A percentile compares a stretch with the other conserved stretches of the same genome.
Conservation (phyloP, 495 filamentous ascomycete genomes). For the Penicillium turbatum region DNA sequence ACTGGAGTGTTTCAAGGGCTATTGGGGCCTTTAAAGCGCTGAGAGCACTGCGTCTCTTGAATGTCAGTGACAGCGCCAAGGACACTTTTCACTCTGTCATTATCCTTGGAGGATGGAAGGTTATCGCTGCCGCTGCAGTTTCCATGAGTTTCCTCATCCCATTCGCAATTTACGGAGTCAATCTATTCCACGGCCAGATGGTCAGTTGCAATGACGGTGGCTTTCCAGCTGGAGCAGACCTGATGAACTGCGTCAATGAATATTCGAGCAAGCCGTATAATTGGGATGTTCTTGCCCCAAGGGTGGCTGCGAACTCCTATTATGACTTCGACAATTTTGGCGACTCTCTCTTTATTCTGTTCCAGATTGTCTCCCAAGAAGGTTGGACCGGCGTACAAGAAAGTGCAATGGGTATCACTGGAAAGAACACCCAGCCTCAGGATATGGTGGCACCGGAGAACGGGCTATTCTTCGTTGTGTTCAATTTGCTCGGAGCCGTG, state of each 20-base stretch:
- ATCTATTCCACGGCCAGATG: slow-evolving; percentile 84
- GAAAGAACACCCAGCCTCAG: slow-evolving; percentile 64
- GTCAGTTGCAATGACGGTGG: slow-evolving; percentile 70
- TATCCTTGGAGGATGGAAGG: slow-evolving; percentile 86
- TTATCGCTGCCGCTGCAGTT: slow-evolving; percentile 81
- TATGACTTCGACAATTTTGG: slow-evolving; percentile 96
- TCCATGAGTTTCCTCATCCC: slow-evolving; percentile 92
- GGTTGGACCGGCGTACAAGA: slow-evolving; percentile 93
- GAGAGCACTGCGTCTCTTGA: slow-evolving; percentile 85
- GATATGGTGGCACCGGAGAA: slow-evolving; percentile 70
- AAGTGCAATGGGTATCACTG: slow-evolving; percentile 76
- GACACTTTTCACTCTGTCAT: slow-evolving; percentile 97
- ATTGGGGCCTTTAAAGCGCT: slow-evolving; percentile 98
- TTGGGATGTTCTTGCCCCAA: slow-evolving; percentile 80
- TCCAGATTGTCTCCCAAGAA: slow-evolving; percentile 98
- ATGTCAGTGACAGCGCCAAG: slow-evolving; percentile 92
- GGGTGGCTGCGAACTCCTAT: slow-evolving; percentile 72
- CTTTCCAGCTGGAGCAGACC: slow-evolving; percentile 49
- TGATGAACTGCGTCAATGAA: slow-evolving; percentile 73
- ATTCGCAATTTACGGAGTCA: slow-evolving; percentile 92
- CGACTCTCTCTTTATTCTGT: slow-evolving; percentile 87
- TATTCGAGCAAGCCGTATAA: slow-evolving; percentile 69
- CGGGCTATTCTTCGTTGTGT: slow-evolving; percentile 88
- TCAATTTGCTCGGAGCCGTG: slow-evolving; percentile 94
- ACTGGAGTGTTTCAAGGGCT: slow-evolving; percentile 77